These are phyloP conservation scores for Aureobasidium mangrovei DNA, from an alignment of 2,329 filamentous ascomycete species.

Conservation along the genomic window DNA sequence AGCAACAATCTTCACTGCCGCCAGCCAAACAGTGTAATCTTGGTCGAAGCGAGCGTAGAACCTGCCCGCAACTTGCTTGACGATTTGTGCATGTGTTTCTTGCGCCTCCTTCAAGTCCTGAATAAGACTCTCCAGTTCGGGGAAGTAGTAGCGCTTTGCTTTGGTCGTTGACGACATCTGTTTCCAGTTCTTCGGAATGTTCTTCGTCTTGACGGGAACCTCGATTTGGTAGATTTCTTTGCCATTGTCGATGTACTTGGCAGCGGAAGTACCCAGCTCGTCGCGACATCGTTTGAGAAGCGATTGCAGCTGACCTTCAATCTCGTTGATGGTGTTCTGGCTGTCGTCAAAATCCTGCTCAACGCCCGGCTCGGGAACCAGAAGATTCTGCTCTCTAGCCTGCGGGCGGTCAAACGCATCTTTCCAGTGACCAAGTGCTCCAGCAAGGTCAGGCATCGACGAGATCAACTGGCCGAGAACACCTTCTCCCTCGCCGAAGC, in stretches of 20 bases:
- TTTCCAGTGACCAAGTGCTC: slow-evolving; percentile 75
- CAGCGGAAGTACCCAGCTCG: slow-evolving; percentile 62
- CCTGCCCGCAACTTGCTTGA: slow-evolving; percentile 72
- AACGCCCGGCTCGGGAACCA: slow-evolving; percentile 78
- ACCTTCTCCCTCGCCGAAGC: slow-evolving; percentile 67
- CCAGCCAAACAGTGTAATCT: slow-evolving; percentile 76
- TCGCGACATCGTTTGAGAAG: slow-evolving; percentile 64
- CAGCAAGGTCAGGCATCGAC: slow-evolving; percentile 74
- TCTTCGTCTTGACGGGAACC: slow-evolving; percentile 71
- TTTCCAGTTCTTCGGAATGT: slow-evolving; percentile 74
- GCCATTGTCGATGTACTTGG: slow-evolving; percentile 60
- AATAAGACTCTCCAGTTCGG: slow-evolving; percentile 71
- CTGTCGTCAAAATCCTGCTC: slow-evolving; percentile 89
- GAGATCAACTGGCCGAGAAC: slow-evolving; percentile 75
- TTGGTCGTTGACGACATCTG: slow-evolving; percentile 92
- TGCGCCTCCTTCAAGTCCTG: slow-evolving; percentile 86
- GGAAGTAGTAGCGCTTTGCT: slow-evolving; percentile 90
- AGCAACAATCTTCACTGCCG: slow-evolving; percentile 79
- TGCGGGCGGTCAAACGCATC: slow-evolving; percentile 78
- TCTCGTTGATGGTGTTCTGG: slow-evolving; percentile 63
- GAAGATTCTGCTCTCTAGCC: slow-evolving; percentile 68
- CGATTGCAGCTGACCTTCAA: slow-evolving; percentile 62
- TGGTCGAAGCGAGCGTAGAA: slow-evolving; percentile 85
- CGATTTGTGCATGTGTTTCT: slow-evolving; percentile 84
- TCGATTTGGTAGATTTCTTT: slow-evolving; percentile 98